Evolutionary conservation across 2,329 filamentous ascomycete genomes (phyloP), one percentile per base, ranked within the genome.

Genomic region (Pseudodiploospora longispora): DNA sequence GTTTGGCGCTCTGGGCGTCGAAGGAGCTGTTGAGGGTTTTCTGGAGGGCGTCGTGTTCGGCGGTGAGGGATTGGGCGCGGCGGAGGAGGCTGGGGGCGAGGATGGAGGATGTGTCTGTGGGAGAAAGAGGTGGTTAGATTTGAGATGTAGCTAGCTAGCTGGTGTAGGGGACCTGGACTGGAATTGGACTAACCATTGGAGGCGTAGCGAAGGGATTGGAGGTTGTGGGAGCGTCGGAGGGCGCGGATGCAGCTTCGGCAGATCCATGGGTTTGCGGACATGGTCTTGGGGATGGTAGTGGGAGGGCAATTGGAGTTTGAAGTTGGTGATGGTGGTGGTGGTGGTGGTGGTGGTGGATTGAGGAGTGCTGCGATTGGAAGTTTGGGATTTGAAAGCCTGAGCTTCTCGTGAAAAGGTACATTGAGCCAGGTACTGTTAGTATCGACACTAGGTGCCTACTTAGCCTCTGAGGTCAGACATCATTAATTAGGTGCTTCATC

Each of bases 31-130:
- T 69, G 27, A 83, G 71, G 12, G 68, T 60, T 28, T 60, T 60
- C 40, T 70, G 68, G n/a, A 85, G 68, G 37, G 67, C 61, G 30
- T 72, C 67, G 55, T 84, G 74, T 52, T 85, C 81, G 50, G 65
- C 64, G 0, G 77, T 68, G 37, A 85, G 65, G 47, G 68, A 69
- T 30, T 72, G 70, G 6, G 82, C 82, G 49, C 82, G 75, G 36
- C 73, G 68, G 46, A 85, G 71, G 42, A 85, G 71, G 36, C 72
- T 71, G 7, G 70, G 65, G 1, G 78, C 75, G 27, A 79, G 67
- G 9, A 57, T 53, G 32, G 55, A 56, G 32, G 52, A 38, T 35
- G 54, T 50, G 34, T 47, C 30, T 44, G 33, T 30, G 10, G 19
- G 29, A 34, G 19, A 5, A 10, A 27, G 19, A 19, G 19, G 19